Percentiles rank a stretch among this genome's conserved stretches.
Evolutionary conservation across 257 asterid species (phyloP).

Genomic region (Plantago major): DNA sequence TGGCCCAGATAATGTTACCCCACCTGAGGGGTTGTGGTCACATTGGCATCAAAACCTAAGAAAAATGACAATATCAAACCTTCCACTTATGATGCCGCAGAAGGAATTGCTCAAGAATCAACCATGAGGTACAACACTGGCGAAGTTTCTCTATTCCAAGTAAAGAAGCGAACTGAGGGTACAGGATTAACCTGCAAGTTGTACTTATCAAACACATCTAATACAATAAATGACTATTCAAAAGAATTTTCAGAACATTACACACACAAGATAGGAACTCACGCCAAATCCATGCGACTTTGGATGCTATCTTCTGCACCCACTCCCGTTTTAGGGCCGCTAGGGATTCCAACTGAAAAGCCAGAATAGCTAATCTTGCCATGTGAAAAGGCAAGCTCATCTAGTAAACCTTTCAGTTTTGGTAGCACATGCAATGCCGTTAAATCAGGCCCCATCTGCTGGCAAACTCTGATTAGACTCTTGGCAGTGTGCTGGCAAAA

Average conservation of each 20-base stretch:
- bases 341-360: constrained; percentile 33
- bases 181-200: constrained; percentile 64
- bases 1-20: too few relatives aligned
- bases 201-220: constrained; percentile 18
- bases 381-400: constrained; percentile 84
- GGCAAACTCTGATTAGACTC: constrained; percentile 73
- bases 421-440: constrained; percentile 81
- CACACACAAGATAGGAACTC: constrained; percentile 33
- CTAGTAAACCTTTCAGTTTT: constrained; percentile 67
- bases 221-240: constrained; percentile 14
- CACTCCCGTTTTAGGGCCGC: constrained; percentile 32
- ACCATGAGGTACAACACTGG: constrained; percentile 89
- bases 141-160: constrained; percentile 98
- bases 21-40: too few relatives aligned
- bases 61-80: constrained; percentile 39
- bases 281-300: constrained; percentile 80
- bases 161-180: constrained; percentile 85
- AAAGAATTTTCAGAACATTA: constrained; percentile 14
- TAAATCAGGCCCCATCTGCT: constrained; percentile 83
- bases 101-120: constrained; percentile 92
- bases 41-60: not conserved
- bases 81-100: constrained; percentile 82
- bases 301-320: constrained; percentile 45
- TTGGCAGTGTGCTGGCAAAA: constrained; percentile 69
- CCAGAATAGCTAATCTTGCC: constrained; percentile 36